These are phyloP conservation scores for Trypanosoma caninum DNA, from an alignment of 208 protist genomes.

Conservation along the genomic window DNA sequence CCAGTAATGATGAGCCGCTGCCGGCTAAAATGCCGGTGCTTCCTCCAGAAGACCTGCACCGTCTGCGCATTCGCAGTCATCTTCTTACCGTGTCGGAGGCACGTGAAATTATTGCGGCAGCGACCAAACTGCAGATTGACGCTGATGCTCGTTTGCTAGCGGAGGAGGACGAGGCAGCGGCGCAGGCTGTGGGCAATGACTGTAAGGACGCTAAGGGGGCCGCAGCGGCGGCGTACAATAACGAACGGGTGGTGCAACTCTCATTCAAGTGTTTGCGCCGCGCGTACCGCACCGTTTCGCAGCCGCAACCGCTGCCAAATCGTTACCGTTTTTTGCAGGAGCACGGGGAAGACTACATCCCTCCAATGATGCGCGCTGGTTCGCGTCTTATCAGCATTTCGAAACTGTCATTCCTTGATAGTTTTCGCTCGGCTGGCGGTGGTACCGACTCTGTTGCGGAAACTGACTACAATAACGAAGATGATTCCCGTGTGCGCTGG, in stretches of 20 bases:
- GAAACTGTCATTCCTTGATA: slow-evolving; percentile 42
- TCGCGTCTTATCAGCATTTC: slow-evolving; percentile 64
- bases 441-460: neutral
- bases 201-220: neutral
- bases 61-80: slow-evolving; percentile 58
- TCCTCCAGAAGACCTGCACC: slow-evolving; percentile 59
- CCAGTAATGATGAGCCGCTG: neutral
- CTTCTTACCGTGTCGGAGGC: slow-evolving; percentile 45
- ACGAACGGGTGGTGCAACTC: slow-evolving; percentile 16
- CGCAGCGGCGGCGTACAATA: neutral
- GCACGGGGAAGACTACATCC: slow-evolving; percentile 66
- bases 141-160: slow-evolving; percentile 10
- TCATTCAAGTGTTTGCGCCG: slow-evolving; percentile 32
- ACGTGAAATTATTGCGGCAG: slow-evolving; percentile 41
- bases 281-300: slow-evolving; percentile 35
- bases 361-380: slow-evolving; percentile 58
- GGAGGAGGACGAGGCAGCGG: slow-evolving; percentile 2
- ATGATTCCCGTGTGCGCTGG: slow-evolving; percentile 31
- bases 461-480: slow-evolving; percentile 25
- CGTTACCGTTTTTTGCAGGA: slow-evolving; percentile 58
- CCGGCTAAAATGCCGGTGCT: slow-evolving; percentile 16
- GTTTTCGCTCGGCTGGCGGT: slow-evolving; percentile 12
- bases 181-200: neutral
- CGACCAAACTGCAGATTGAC: slow-evolving; percentile 38
- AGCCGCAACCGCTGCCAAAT: slow-evolving; percentile 23